Percentiles rank a stretch among this genome's conserved stretches.
Conservation (phyloP, 768 basidiomycete species). For the Crepidotus variabilis region DNA sequence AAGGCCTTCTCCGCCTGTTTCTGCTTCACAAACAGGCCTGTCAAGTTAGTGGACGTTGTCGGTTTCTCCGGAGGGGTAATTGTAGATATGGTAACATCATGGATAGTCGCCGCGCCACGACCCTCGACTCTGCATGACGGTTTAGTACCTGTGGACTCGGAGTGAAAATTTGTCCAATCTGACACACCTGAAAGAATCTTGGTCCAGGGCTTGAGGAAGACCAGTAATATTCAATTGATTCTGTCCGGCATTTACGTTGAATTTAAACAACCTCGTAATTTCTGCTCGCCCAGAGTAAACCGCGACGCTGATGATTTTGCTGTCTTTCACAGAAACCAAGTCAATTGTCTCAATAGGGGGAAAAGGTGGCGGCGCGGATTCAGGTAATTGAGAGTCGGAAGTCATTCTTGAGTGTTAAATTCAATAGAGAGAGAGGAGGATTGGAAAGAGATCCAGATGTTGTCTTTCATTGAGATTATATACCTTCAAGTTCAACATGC, state of each 20-base stretch:
- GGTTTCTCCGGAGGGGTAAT: constrained; percentile 11
- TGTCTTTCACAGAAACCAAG: constrained; percentile 23
- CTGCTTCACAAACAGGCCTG: constrained; percentile 20
- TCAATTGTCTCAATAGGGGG: constrained; percentile 15
- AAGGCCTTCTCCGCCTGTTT: constrained; percentile 22
- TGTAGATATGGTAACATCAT: constrained; percentile 34
- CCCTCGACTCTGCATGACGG: constrained; percentile 35
- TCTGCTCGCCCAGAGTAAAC: constrained; percentile 35
- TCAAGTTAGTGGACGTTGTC: constrained; percentile 23
- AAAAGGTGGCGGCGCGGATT: constrained; percentile 5
- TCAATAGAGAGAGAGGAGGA: not conserved
- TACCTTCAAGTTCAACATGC: too few relatives aligned
- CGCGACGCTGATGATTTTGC: constrained; percentile 30
- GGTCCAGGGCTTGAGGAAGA: constrained; percentile 31
- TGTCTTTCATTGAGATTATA: too few relatives aligned
- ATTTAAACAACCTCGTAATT: constrained; percentile 30
- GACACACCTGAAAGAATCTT: constrained; percentile 34
- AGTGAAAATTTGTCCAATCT: not conserved
- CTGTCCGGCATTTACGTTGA: constrained; percentile 30
- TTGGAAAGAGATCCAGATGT: too few relatives aligned
- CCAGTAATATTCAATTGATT: constrained; percentile 34
- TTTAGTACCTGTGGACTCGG: not conserved
- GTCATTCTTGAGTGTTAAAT: not conserved
- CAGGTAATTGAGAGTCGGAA: not conserved
- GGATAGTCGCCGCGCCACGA: constrained; percentile 38